phyloP scores from a whole-genome alignment of 371 early-diverging fungal species.

The Syncephalis fuscata region DNA sequence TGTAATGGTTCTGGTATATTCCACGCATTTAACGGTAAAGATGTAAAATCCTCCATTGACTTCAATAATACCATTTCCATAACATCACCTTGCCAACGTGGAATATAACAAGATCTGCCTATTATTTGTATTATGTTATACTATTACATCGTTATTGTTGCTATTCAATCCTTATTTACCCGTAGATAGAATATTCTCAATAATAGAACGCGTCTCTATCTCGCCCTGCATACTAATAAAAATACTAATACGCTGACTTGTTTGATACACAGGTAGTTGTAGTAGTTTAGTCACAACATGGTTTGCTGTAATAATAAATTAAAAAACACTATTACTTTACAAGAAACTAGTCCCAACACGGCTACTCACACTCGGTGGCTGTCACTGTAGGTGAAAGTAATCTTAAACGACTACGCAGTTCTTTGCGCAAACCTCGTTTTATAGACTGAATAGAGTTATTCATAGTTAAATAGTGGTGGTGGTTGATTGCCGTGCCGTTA shows the following conservation, averaged over 20 bases:
- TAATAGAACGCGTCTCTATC: slow-evolving; percentile 32
- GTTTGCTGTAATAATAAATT: slow-evolving; percentile 14
- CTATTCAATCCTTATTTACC: slow-evolving; percentile 8
- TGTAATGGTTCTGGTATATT: slow-evolving; percentile 43
- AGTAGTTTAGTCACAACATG: slow-evolving; percentile 26
- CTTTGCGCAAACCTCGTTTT: slow-evolving; percentile 28
- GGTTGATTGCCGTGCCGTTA: no score
- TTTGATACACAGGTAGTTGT: slow-evolving; percentile 19
- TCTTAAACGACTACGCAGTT: slow-evolving; percentile 20
- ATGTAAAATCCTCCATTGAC: slow-evolving; percentile 33
- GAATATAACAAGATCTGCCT: slow-evolving; percentile 48
- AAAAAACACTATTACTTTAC: no score
- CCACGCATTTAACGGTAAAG: slow-evolving; percentile 45
- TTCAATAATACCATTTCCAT: slow-evolving; percentile 56
- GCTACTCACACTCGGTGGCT: not conserved
- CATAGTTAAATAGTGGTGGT: no score
- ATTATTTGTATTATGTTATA: not conserved
- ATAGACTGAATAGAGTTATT: slow-evolving; percentile 3
- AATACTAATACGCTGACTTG: slow-evolving; percentile 32
- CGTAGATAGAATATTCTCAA: slow-evolving; percentile 21
- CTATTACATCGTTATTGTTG: not conserved
- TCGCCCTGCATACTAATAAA: slow-evolving; percentile 51
- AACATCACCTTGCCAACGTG: slow-evolving; percentile 31
- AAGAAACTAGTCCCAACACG: no score
- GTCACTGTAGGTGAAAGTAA: slow-evolving; percentile 14